Percentiles rank a stretch among this genome's conserved stretches.
These are phyloP conservation scores for Thermoascus crustaceus DNA, from an alignment of 2,329 filamentous ascomycete species.

Conservation along the genomic window DNA sequence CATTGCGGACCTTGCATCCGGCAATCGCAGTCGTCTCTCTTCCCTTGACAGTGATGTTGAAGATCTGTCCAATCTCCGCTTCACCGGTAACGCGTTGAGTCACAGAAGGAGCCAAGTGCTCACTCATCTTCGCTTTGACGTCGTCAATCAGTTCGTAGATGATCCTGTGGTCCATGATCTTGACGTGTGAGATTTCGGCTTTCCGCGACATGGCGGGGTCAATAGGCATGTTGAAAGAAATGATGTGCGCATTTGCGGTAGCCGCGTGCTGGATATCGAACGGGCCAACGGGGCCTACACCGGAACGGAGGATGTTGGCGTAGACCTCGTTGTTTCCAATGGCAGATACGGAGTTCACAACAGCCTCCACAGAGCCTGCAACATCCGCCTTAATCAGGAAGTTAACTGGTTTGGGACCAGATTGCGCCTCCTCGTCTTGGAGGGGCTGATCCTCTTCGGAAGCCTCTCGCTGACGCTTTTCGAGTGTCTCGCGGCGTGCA, in stretches of 20 bases:
- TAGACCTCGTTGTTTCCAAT: conserved; percentile 79
- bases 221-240: conserved; percentile 76
- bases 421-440: conserved; percentile 32
- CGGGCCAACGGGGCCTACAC: conserved; percentile 70
- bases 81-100: conserved; percentile 71
- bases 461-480: conserved; percentile 33
- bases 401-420: conserved; percentile 53
- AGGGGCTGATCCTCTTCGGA: conserved; percentile 26
- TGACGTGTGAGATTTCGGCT: conserved; percentile 64
- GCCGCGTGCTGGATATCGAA: conserved; percentile 85
- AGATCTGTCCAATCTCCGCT: conserved; percentile 74
- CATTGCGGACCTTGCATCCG: conserved; percentile 80
- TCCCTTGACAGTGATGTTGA: conserved; percentile 72
- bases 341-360: conserved; percentile 65
- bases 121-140: conserved; percentile 53
- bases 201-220: conserved; percentile 59
- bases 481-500: conserved; percentile 52
- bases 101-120: conserved; percentile 59
- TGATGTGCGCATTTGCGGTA: conserved; percentile 63
- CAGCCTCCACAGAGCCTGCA: conserved; percentile 85
- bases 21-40: conserved; percentile 67
- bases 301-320: conserved; percentile 66
- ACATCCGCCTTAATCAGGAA: conserved; percentile 92
- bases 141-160: conserved; percentile 46
- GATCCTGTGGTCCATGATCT: conserved; percentile 71